These are phyloP conservation scores for Tolypocladium ophioglossoides DNA, from an alignment of 2,329 filamentous ascomycete genomes.

Conservation along the genomic window DNA sequence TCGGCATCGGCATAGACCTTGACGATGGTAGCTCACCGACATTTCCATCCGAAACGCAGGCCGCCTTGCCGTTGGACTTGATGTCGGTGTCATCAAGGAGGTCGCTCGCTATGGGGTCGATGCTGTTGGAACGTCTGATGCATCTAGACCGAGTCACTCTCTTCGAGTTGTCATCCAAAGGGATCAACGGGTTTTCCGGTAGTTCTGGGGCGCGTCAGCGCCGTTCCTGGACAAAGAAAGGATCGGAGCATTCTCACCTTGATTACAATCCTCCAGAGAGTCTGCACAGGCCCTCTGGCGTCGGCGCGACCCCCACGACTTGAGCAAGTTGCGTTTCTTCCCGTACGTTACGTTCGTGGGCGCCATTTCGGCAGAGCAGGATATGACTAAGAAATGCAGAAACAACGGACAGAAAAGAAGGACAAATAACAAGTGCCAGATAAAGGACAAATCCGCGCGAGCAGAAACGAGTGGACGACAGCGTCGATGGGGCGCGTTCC, in stretches of 20 bases:
- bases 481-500: background rate
- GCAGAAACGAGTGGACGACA: background rate
- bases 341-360: constrained; percentile 15
- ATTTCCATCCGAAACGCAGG: background rate
- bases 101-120: constrained; percentile 19
- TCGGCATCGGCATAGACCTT: background rate
- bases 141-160: constrained; percentile 3
- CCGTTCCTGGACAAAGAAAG: background rate
- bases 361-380: constrained; percentile 11
- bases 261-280: constrained; percentile 5
- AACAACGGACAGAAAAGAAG: background rate
- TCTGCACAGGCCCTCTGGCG: constrained; percentile 11
- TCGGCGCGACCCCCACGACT: constrained; percentile 14
- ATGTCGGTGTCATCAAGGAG: constrained; percentile 14
- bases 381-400: background rate
- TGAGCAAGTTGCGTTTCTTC: constrained; percentile 18
- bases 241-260: constrained; percentile 6
- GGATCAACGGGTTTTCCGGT: background rate
- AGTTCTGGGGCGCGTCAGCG: constrained; percentile 2
- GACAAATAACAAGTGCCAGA: background rate
- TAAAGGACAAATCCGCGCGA: background rate
- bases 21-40: background rate
- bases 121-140: constrained; percentile 2
- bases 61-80: background rate
- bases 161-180: constrained; percentile 5